phyloP scores from a whole-genome alignment of 2,329 filamentous ascomycete genomes.

The Hysterium pulicare region DNA sequence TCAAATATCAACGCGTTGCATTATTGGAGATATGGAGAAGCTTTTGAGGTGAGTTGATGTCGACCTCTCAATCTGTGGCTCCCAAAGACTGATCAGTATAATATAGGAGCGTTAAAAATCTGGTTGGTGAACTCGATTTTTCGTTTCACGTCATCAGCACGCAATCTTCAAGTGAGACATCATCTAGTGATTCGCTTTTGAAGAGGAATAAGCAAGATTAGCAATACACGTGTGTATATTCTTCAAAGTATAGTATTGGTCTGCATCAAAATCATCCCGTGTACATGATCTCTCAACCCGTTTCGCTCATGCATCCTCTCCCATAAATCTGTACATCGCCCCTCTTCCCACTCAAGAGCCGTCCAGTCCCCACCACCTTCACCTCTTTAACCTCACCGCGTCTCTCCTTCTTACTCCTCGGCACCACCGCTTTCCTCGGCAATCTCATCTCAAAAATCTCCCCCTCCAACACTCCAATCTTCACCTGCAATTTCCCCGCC shows the following conservation, averaged over 20 bases:
- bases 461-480: neutral
- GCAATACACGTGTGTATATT: no score
- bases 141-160: slow-evolving; percentile 57
- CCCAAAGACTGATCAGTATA: no score
- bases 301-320: neutral
- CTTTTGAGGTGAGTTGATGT: slow-evolving; percentile 48
- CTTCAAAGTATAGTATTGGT: no score
- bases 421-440: slow-evolving; percentile 1
- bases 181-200: slow-evolving; percentile 3
- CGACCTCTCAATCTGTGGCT: no score
- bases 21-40: slow-evolving; percentile 65
- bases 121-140: slow-evolving; percentile 75
- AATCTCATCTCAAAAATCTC: neutral
- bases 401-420: neutral
- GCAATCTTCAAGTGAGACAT: slow-evolving; percentile 5
- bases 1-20: slow-evolving; percentile 66
- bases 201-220: slow-evolving; percentile 5
- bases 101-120: slow-evolving; percentile 54
- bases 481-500: neutral
- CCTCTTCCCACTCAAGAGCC: neutral
- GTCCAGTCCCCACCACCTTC: neutral
- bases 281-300: neutral
- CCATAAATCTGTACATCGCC: no score
- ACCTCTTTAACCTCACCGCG: neutral
- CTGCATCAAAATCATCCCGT: neutral